phyloP scores from a whole-genome alignment of 768 basidiomycete species.

The Lactifluus volemus region DNA sequence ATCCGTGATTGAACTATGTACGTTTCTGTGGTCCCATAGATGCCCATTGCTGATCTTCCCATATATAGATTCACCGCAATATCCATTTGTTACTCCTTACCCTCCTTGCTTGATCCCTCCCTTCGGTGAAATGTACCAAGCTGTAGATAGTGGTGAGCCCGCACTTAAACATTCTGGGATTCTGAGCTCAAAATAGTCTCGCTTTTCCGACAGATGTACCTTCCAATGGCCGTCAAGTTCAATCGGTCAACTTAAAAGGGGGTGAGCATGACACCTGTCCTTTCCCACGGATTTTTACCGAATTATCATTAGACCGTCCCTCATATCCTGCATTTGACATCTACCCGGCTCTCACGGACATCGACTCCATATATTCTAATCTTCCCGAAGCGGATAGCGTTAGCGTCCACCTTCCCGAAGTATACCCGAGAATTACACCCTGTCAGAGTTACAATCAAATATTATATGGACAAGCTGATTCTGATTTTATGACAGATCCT shows the following conservation, averaged over 20 bases:
- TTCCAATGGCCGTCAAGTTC: background rate
- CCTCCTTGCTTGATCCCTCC: background rate
- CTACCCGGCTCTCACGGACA: background rate
- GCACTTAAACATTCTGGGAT: background rate
- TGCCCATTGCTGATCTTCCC: background rate
- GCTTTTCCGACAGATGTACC: background rate
- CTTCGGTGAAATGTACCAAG: background rate
- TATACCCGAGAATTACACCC: background rate
- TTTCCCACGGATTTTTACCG: background rate
- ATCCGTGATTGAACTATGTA: slow-evolving; percentile 5
- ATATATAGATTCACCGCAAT: background rate
- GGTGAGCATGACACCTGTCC: background rate
- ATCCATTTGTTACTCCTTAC: background rate
- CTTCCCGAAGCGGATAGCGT: background rate
- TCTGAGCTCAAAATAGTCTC: background rate
- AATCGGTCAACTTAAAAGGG: background rate
- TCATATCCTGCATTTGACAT: slow-evolving; percentile 5
- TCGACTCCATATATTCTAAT: background rate
- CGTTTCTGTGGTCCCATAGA: background rate
- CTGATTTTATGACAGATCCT: slow-evolving; percentile 1
- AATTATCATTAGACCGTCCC: background rate
- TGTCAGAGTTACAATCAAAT: slow-evolving; percentile 4
- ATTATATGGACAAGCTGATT: background rate
- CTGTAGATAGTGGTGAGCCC: background rate
- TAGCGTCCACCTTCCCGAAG: background rate